phyloP scores from a whole-genome alignment of 805 yeast genomes.

The Candida palmyrensis region DNA sequence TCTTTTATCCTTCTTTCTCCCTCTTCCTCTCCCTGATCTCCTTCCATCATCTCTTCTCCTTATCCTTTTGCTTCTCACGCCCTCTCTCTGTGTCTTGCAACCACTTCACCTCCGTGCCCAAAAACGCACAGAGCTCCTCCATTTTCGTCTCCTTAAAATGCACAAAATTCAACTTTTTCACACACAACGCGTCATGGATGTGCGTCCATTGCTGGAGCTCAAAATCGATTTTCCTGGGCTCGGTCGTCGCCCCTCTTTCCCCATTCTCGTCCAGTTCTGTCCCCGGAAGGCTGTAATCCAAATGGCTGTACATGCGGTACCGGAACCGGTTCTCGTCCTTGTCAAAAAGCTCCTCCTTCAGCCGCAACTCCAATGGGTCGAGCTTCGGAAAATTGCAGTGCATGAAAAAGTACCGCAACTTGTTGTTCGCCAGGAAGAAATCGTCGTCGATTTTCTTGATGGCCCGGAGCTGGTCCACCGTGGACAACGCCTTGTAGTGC shows the following conservation, averaged over 20 bases:
- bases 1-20: no score
- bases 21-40: no score
- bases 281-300: slow-evolving; percentile 1
- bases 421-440: slow-evolving; percentile 5
- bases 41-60: neutral
- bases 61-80: neutral
- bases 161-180: slow-evolving; percentile 5
- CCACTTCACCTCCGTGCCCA: slow-evolving; percentile 11
- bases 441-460: slow-evolving; percentile 1
- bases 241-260: no score
- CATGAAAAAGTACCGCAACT: slow-evolving; percentile 9
- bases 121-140: slow-evolving; percentile 12
- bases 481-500: neutral
- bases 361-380: slow-evolving; percentile 23
- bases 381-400: slow-evolving; percentile 32
- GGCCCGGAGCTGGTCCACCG: neutral
- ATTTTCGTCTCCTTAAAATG: slow-evolving; percentile 6
- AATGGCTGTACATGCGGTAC: slow-evolving; percentile 8
- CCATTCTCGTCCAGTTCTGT: neutral
- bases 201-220: slow-evolving; percentile 10
- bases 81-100: slow-evolving; percentile 4
- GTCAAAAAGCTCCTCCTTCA: slow-evolving; percentile 4
- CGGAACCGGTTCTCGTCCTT: slow-evolving; percentile 7
- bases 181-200: slow-evolving; percentile 8
- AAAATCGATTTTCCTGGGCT: slow-evolving; percentile 10